Conservation (phyloP, 2,329 filamentous ascomycete genomes). For the Colletotrichum sp. region DNA sequence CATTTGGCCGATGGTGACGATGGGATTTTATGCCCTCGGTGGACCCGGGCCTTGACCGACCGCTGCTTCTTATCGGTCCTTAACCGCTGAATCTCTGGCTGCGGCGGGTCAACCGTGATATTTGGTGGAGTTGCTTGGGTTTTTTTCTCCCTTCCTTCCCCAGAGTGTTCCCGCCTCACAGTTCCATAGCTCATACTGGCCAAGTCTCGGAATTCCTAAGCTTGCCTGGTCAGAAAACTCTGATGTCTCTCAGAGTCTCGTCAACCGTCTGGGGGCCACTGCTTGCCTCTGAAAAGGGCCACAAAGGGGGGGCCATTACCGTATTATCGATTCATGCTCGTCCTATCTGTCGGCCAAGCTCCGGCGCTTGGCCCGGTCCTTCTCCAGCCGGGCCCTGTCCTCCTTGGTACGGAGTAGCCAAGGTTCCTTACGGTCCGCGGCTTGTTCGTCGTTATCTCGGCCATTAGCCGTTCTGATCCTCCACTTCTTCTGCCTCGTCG, state of each 20-base stretch:
- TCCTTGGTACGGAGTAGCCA: background rate
- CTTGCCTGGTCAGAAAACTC: background rate
- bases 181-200: background rate
- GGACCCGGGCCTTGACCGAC: slow-evolving; percentile 17
- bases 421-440: background rate
- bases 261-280: background rate
- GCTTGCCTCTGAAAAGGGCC: background rate
- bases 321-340: slow-evolving; percentile 18
- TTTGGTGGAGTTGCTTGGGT: slow-evolving; percentile 11
- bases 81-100: slow-evolving; percentile 19
- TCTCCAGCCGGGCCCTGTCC: background rate
- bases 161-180: background rate
- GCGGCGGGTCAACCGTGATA: slow-evolving; percentile 2
- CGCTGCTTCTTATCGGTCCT: slow-evolving; percentile 20
- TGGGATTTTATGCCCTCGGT: slow-evolving; percentile 18
- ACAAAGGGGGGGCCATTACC: background rate
- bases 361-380: slow-evolving; percentile 7
- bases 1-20: slow-evolving; percentile 21
- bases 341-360: slow-evolving; percentile 21
- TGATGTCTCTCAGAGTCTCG: background rate
- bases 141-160: slow-evolving; percentile 1
- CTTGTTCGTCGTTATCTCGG: slow-evolving; percentile 16
- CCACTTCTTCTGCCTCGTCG: slow-evolving; percentile 20
- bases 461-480: slow-evolving; percentile 19
- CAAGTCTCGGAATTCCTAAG: slow-evolving; percentile 1